Percentiles rank a stretch among this genome's conserved stretches.
Conservation (phyloP, 345 rosid genomes). For the Populus nigra region DNA sequence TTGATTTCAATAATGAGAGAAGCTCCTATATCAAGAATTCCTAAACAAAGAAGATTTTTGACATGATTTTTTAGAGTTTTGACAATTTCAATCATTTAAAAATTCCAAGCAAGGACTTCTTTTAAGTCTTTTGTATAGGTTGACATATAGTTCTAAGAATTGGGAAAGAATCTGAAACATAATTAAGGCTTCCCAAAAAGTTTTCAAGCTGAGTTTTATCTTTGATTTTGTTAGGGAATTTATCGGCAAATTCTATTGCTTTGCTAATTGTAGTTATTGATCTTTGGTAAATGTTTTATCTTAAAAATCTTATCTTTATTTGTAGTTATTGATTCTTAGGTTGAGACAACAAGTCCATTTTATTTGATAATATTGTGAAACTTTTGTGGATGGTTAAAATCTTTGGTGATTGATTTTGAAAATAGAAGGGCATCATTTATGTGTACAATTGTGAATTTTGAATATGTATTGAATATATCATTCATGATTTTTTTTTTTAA, state of each 20-base stretch:
- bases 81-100: no score
- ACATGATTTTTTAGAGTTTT: no score
- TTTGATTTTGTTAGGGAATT: neutral
- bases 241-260: neutral
- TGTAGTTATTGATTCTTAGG: neutral
- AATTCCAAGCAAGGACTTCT: no score
- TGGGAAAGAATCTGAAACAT: no score
- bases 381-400: neutral
- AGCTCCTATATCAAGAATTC: no score
- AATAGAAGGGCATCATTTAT: neutral
- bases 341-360: neutral
- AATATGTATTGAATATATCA: neutral
- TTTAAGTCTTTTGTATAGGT: no score
- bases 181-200: no score
- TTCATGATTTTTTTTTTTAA: neutral
- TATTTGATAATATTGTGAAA: neutral
- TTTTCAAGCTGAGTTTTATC: no score
- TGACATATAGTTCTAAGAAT: no score
- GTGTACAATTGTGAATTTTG: neutral
- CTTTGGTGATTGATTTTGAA: neutral
- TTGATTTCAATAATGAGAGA: no score
- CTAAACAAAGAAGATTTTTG: no score
- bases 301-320: neutral
- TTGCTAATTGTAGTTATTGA: neutral
- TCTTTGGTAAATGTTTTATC: neutral